Percentiles rank a stretch among this genome's conserved stretches.
Conservation (phyloP, 192 early-diverging fungal species). For the Backusella liffmaniae region DNA sequence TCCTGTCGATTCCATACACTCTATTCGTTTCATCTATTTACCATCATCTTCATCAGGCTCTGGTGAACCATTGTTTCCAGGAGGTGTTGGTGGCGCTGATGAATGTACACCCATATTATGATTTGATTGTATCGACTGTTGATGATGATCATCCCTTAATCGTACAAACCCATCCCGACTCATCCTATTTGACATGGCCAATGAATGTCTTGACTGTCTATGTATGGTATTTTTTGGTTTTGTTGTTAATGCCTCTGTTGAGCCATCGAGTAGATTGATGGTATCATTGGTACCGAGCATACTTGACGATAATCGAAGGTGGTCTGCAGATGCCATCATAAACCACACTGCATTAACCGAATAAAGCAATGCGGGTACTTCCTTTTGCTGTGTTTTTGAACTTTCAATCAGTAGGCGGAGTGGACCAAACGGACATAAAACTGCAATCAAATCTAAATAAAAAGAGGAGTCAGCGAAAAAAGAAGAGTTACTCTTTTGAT, state of each 20-base stretch:
- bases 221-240: not conserved
- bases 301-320: constrained; percentile 25
- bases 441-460: constrained; percentile 77
- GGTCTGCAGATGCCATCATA: constrained; percentile 61
- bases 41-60: constrained; percentile 50
- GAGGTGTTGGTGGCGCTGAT: not conserved
- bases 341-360: constrained; percentile 72
- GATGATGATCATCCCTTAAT: constrained; percentile 17
- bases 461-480: not conserved
- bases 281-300: constrained; percentile 14
- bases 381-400: constrained; percentile 66
- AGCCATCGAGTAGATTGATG: not conserved
- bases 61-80: not conserved
- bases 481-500: not conserved
- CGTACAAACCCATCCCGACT: constrained; percentile 23
- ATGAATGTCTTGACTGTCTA: not conserved
- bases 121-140: not conserved
- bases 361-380: constrained; percentile 78
- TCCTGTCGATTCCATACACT: not conserved
- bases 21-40: not conserved
- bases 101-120: not conserved
- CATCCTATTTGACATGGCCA: not conserved
- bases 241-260: not conserved
- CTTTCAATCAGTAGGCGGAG: constrained; percentile 78
- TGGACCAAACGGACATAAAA: constrained; percentile 89